Percentiles rank a stretch among this genome's conserved stretches.
Evolutionary conservation across 129 eudicot genomes (phyloP).

Genomic region (Tagetes patula): DNA sequence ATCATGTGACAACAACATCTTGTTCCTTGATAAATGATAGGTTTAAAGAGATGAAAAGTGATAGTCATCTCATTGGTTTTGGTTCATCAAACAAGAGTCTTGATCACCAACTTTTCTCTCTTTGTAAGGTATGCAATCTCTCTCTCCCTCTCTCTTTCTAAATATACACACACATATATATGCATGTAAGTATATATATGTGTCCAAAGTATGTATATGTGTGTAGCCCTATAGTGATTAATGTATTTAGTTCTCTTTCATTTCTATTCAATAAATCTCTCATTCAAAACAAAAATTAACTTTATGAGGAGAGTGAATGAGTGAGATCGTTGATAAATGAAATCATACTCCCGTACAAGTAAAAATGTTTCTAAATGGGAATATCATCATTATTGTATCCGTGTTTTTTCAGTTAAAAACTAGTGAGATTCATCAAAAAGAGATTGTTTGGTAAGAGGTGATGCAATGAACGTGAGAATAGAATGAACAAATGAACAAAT

Average conservation of each 20-base stretch:
- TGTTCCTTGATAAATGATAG: conserved; percentile 23
- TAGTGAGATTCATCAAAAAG: too few species aligned
- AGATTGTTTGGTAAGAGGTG: too few species aligned
- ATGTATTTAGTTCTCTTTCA: not conserved
- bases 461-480: too few species aligned
- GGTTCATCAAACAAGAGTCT: conserved; percentile 26
- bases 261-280: not conserved
- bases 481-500: too few species aligned
- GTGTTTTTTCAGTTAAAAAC: too few species aligned
- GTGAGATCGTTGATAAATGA: too few species aligned
- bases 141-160: not conserved
- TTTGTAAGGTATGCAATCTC: conserved; percentile 42
- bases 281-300: not conserved
- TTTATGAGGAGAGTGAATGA: too few species aligned
- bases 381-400: too few species aligned
- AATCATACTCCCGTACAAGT: too few species aligned
- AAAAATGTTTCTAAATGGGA: too few species aligned
- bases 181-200: not conserved
- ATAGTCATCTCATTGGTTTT: conserved; percentile 40
- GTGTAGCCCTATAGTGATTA: not conserved
- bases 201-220: not conserved
- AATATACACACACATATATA: not conserved
- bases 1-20: conserved; percentile 17
- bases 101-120: conserved; percentile 36
- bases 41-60: conserved; percentile 27